Evolutionary conservation across 805 yeast species (phyloP), one percentile per base, ranked within the genome.

Genomic region (Kazachstania kunashirensis): DNA sequence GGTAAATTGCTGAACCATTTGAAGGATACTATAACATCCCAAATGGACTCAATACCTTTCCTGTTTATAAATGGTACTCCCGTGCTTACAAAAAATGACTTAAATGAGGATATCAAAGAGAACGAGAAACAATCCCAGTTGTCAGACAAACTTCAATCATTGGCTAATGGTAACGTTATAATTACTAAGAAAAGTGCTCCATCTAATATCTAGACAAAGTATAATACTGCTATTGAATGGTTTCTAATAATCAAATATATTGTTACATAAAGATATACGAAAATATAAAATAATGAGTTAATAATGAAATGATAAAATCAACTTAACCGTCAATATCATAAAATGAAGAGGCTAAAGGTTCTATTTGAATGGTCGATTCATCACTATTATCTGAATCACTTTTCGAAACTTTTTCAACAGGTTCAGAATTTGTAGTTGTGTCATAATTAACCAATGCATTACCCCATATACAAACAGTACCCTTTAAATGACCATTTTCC

Each of bases 391-490:
- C 19, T 9, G 21, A 26, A 28, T 29, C 28, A 12, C 33, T 42
- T 8, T 33, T 40, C 12, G 29, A 31, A 16, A 36, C 35, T 17
- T 36, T 30, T 12, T 30, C 37, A 7, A 11, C 31, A 11, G 10
- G 8, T 12, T 11, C 29, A 8, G 29, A 28, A 13, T 34, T 7
- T n/a, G 11, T 24, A 12, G 14, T 23, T 12, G 14, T 17, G 10
- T 40, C 30, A 27, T 48, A 50, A 31, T 50, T 49, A 35, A 59
- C 59, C 39, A 73, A 64, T 6, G 55, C 50, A 5, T 63, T 62
- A 0, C 88, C 88, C 75, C 82, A 77, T 30, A 77, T 66, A 24
- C 73, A 78, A 7, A 72, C 40, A 3, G 77, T 53, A 0, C 84
- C 86, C 42, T 75, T 74, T 24, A 66, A 44, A 29, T 63, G 61